Evolutionary conservation across 495 filamentous ascomycete species (phyloP).

Genomic region (Tuber aestivum): DNA sequence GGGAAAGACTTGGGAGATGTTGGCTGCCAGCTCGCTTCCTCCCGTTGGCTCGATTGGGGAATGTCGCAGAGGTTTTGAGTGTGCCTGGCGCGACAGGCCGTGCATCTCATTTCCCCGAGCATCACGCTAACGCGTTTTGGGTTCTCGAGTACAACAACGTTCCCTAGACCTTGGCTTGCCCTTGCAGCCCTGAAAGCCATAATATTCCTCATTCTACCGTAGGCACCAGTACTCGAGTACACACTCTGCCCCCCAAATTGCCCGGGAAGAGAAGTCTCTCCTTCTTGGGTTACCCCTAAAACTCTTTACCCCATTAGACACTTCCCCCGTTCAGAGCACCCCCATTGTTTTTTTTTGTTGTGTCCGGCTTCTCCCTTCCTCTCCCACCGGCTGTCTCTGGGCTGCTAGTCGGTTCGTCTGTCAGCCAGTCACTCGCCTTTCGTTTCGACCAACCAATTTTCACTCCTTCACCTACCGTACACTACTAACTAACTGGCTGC

Average conservation of each 20-base stretch:
- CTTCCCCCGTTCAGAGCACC: slow-evolving; percentile 25
- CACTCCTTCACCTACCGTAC: slow-evolving; percentile 17
- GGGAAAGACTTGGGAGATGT: not conserved
- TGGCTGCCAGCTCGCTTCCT: not conserved
- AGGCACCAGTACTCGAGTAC: not conserved
- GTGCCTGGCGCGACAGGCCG: slow-evolving; percentile 35
- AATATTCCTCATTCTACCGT: not conserved
- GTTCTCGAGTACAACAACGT: slow-evolving; percentile 15
- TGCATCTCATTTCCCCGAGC: slow-evolving; percentile 37
- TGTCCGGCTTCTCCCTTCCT: not conserved
- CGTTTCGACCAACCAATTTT: slow-evolving; percentile 36
- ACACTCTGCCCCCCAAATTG: not conserved
- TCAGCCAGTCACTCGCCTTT: slow-evolving; percentile 28
- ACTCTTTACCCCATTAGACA: not conserved
- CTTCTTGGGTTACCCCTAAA: not conserved
- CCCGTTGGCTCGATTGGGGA: slow-evolving; percentile 3
- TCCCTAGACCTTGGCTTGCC: not conserved
- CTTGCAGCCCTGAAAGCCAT: not conserved
- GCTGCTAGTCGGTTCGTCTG: slow-evolving; percentile 15
- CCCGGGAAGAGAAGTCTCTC: not conserved
- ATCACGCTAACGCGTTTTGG: slow-evolving; percentile 29
- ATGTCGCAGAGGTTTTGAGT: slow-evolving; percentile 14
- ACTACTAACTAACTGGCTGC: not conserved
- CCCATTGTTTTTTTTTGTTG: slow-evolving; percentile 1
- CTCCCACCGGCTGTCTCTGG: not conserved